A percentile compares a stretch with the other conserved stretches of the same genome.
These are phyloP conservation scores for Malassezia psittaci DNA, from an alignment of 1,284 basidiomycete species.

Conservation along the genomic window DNA sequence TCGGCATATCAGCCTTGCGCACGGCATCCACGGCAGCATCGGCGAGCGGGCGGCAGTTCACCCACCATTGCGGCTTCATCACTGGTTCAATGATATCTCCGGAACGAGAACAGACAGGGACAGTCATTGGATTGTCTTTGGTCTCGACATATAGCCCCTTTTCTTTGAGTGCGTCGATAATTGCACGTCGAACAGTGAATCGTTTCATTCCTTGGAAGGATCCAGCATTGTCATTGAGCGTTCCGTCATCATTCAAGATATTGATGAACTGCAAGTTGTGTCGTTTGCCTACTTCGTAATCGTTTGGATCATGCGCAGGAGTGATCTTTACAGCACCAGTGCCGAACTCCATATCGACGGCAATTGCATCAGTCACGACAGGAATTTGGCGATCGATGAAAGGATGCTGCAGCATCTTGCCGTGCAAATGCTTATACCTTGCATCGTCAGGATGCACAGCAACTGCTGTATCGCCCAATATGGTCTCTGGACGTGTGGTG, in stretches of 20 bases:
- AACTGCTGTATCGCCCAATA: constrained; percentile 95
- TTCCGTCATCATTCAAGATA: constrained; percentile 93
- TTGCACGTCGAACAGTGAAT: constrained; percentile 78
- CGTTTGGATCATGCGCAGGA: constrained; percentile 95
- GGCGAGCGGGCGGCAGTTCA: constrained; percentile 82
- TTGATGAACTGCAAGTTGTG: constrained; percentile 90
- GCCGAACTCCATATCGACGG: constrained; percentile 90
- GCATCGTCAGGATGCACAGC: constrained; percentile 90
- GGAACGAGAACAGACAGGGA: constrained; percentile 45
- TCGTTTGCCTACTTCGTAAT: constrained; percentile 85
- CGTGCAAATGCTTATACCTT: constrained; percentile 90
- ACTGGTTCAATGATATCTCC: constrained; percentile 93
- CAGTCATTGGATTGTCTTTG: constrained; percentile 57
- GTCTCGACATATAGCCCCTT: constrained; percentile 77
- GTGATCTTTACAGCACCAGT: constrained; percentile 99
- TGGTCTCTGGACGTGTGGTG: constrained; percentile 96
- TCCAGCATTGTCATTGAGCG: constrained; percentile 83
- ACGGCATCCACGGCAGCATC: constrained; percentile 62
- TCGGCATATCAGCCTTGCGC: constrained; percentile 53
- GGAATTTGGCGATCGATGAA: constrained; percentile 79
- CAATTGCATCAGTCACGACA: constrained; percentile 73
- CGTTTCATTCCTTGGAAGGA: constrained; percentile 66
- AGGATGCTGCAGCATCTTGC: constrained; percentile 82
- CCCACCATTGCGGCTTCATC: constrained; percentile 99
- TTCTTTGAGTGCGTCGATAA: constrained; percentile 76